Evolutionary conservation across 352 stramenopile genomes (phyloP).

Genomic region (Pythium graminicola): DNA sequence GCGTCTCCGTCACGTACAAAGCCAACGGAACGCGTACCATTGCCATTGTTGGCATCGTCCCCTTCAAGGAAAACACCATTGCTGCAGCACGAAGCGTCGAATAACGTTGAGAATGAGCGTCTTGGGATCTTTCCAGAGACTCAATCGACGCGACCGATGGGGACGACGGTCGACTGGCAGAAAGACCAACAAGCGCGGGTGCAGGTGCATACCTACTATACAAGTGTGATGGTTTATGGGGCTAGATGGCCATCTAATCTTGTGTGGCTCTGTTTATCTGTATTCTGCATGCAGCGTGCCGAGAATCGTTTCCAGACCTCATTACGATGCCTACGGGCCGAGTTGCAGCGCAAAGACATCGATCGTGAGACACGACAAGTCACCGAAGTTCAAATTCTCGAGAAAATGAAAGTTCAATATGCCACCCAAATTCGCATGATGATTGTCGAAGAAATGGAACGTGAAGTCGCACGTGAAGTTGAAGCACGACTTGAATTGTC

Average conservation of each 20-base stretch:
- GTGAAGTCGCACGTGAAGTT: constrained; percentile 55
- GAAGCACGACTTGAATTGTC: constrained; percentile 43
- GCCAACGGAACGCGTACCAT: no score
- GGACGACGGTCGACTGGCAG: constrained; percentile 45
- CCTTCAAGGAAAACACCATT: background rate
- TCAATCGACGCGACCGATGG: constrained; percentile 46
- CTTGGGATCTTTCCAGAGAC: constrained; percentile 35
- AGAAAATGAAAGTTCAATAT: constrained; percentile 61
- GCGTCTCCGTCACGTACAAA: constrained; percentile 1
- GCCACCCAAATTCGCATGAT: constrained; percentile 43
- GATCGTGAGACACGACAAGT: constrained; percentile 24
- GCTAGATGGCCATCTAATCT: no score
- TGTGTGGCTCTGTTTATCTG: no score
- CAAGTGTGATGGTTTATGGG: no score
- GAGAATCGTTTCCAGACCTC: constrained; percentile 44
- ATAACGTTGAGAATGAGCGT: background rate
- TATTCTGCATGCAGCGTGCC: constrained; percentile 30
- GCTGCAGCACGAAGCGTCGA: background rate
- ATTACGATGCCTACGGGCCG: constrained; percentile 38
- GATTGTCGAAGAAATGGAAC: constrained; percentile 53
- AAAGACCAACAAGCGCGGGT: constrained; percentile 37
- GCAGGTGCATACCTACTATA: constrained; percentile 41
- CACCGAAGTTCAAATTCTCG: constrained; percentile 49
- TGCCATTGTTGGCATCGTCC: constrained; percentile 3
- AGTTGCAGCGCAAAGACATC: constrained; percentile 42